Percentiles rank a stretch among this genome's conserved stretches.
These are phyloP conservation scores for Kwoniella pini DNA, from an alignment of 768 basidiomycete species.

Conservation along the genomic window DNA sequence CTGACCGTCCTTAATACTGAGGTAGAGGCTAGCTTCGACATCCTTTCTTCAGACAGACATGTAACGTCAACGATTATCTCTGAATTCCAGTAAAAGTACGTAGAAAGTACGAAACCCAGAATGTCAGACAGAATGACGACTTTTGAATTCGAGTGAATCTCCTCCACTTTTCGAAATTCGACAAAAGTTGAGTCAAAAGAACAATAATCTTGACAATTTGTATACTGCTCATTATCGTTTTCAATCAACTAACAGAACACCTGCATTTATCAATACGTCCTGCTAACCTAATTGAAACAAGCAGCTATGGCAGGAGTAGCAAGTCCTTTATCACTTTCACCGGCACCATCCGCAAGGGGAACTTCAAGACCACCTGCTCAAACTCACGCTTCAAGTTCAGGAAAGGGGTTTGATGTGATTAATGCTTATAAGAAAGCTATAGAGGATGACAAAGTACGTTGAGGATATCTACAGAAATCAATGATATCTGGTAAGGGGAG, in stretches of 20 bases:
- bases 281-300: no score
- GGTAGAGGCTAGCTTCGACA: not conserved
- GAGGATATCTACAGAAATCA: not conserved
- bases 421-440: slow-evolving; percentile 65
- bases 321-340: slow-evolving; percentile 20
- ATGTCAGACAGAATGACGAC: no score
- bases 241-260: no score
- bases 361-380: slow-evolving; percentile 7
- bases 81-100: no score
- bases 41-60: not conserved
- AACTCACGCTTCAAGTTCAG: slow-evolving; percentile 11
- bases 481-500: not conserved
- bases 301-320: slow-evolving; percentile 14
- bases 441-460: slow-evolving; percentile 66
- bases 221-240: no score
- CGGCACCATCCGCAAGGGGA: slow-evolving; percentile 14
- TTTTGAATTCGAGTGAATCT: not conserved
- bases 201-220: no score
- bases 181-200: slow-evolving; percentile 2
- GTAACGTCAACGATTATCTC: no score
- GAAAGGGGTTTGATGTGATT: slow-evolving; percentile 58
- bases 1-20: not conserved
- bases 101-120: no score
- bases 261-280: no score
- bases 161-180: slow-evolving; percentile 1